Base-by-base conservation (phyloP, 768 basidiomycete genomes). In the Termitomyces sp. region DNA sequence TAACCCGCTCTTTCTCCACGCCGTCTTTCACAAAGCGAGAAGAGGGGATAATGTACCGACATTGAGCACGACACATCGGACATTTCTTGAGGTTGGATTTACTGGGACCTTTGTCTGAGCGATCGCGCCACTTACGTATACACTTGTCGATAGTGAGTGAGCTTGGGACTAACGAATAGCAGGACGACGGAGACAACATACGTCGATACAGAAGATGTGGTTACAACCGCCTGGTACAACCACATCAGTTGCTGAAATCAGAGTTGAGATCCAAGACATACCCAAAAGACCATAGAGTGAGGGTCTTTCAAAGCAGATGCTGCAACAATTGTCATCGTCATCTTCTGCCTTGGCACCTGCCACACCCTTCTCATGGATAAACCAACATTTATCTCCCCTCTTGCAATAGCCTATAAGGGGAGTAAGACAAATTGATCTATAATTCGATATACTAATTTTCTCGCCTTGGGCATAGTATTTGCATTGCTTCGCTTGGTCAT, bases 301-400 rank as follows among this genome's bases (percentile, higher is more conserved):
- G 12, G 91, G 89, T 64, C 78, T 84, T 66, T 93, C 91, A 60
- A 88, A 80, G 67, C 91, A 93, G 52, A 93, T 87, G 20, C 82
- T 82, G 65, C 91, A 93, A 3, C 75, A 65, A 45, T 81, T 77
- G 8, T 84, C 79, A 33, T 78, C 81, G 4, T 76, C 75, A 16
- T 72, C 73, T 5, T 69, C 70, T 1, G 62, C 51, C 6, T 41
- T 42, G 57, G 54, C 34, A 57, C 54, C 65, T n/a, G 31, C n/a
- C 30, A 16, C 37, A 22, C 52, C 48, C 27, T 63, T 54, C 46
- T 66, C 75, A 66, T 93, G 91, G 34, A 74, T 69, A 71, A 91
- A 93, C 91, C 91, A 92, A 68, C 91, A 93, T 36, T 73, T 70
- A 47, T 82, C 82, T 13, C 88, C 90, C 34, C 81, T 76, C 62